Conservation (phyloP, 75 land plant species). For the Selaginella moellendorffii region DNA sequence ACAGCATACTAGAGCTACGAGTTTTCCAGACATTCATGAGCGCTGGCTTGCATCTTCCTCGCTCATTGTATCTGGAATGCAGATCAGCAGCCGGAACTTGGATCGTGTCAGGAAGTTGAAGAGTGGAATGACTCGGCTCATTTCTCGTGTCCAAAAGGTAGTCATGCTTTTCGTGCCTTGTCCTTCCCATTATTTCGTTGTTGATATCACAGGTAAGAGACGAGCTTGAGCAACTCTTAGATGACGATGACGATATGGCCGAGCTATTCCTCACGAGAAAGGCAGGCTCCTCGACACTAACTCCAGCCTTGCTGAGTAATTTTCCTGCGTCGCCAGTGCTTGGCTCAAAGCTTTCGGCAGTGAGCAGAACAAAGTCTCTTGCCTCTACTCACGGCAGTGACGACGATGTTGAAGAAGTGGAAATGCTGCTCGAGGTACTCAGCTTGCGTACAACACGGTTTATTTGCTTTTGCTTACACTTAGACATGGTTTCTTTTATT, state of each 20-base stretch:
- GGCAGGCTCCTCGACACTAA: no score
- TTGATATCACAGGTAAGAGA: slow-evolving; percentile 95
- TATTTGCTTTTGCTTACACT: no score
- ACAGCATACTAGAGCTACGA: no score
- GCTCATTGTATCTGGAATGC: slow-evolving; percentile 11
- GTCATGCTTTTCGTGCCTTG: background rate
- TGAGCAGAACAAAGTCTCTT: slow-evolving; percentile 66
- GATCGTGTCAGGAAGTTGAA: slow-evolving; percentile 91
- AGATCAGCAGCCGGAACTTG: slow-evolving; percentile 95
- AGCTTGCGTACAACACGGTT: background rate
- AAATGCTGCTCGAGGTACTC: slow-evolving; percentile 90
- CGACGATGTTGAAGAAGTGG: slow-evolving; percentile 94
- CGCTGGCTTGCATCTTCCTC: background rate
- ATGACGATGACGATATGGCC: slow-evolving; percentile 99
- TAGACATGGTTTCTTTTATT: no score
- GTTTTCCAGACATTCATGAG: no score
- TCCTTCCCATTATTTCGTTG: no score
- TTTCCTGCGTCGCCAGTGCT: slow-evolving; percentile 73
- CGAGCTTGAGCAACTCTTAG: slow-evolving; percentile 94
- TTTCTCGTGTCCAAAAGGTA: slow-evolving; percentile 97
- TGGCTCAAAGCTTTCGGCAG: slow-evolving; percentile 72
- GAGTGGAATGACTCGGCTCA: slow-evolving; percentile 97
- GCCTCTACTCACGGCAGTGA: slow-evolving; percentile 33
- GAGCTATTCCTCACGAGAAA: slow-evolving; percentile 87
- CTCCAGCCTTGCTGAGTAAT: slow-evolving; percentile 42